Evolutionary conservation across 83 land plant species (phyloP).

Genomic region (Thuja plicata): DNA sequence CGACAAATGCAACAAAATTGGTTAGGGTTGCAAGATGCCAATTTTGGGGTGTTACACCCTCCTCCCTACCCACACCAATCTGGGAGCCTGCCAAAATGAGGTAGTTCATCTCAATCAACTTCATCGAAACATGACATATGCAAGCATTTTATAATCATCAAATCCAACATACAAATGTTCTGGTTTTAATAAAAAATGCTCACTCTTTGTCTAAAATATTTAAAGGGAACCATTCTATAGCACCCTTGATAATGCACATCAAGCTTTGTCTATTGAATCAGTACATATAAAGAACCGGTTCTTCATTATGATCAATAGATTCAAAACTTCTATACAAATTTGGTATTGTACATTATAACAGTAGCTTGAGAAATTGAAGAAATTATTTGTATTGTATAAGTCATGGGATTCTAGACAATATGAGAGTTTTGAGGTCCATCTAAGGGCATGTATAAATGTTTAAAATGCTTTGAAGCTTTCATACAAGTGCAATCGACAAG

Average conservation of each 20-base stretch:
- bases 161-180: not conserved
- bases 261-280: not conserved
- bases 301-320: not conserved
- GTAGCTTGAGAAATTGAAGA: conserved; percentile 10
- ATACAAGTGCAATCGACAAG: too few species aligned
- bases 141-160: not conserved
- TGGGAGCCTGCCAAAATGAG: too few species aligned
- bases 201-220: not conserved
- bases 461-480: too few species aligned
- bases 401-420: not conserved
- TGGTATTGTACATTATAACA: conserved; percentile 9
- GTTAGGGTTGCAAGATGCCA: too few species aligned
- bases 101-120: conserved; percentile 32
- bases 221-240: not conserved
- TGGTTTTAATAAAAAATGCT: not conserved
- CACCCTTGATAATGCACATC: not conserved
- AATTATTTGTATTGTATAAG: conserved; percentile 9
- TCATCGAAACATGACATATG: not conserved
- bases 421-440: too few species aligned
- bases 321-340: conserved; percentile 3
- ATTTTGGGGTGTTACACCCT: too few species aligned
- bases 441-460: too few species aligned
- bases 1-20: too few species aligned
- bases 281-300: not conserved
- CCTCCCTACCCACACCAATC: too few species aligned